Conservation (phyloP, 1,139 yeast species). For the Insectozyma bohioensis region DNA sequence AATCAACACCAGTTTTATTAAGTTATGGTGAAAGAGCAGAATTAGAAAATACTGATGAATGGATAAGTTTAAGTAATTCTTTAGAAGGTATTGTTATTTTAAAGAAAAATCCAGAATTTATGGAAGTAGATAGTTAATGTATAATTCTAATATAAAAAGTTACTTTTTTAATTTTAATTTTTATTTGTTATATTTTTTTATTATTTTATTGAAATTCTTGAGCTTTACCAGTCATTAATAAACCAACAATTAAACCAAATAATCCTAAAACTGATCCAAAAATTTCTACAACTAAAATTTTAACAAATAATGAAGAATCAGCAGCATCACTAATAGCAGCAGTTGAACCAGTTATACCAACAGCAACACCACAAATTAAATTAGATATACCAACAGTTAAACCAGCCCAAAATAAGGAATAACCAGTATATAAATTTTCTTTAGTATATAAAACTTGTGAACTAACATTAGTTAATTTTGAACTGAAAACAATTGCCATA, state of each 20-base stretch:
- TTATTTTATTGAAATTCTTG: constrained; percentile 65
- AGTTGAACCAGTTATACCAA: constrained; percentile 96
- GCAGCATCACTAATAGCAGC: constrained; percentile 99
- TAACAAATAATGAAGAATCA: constrained; percentile 90
- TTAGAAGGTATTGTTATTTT: constrained; percentile 93
- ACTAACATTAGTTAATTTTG: constrained; percentile 79
- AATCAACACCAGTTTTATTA: constrained; percentile 91
- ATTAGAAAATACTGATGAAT: constrained; percentile 85
- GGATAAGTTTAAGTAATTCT: constrained; percentile 75
- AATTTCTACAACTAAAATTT: constrained; percentile 94
- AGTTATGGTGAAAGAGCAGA: constrained; percentile 97
- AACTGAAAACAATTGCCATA: constrained; percentile 95
- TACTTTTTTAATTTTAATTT: too few species aligned
- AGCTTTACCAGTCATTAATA: constrained; percentile 96
- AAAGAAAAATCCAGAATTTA: constrained; percentile 84
- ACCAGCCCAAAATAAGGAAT: constrained; percentile 97
- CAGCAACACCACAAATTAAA: constrained; percentile 95
- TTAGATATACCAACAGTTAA: constrained; percentile 92
- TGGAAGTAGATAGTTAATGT: constrained; percentile 57
- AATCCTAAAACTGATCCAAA: constrained; percentile 95
- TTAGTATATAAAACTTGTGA: constrained; percentile 64
- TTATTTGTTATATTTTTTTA: too few species aligned
- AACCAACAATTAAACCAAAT: constrained; percentile 92
- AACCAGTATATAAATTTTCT: constrained; percentile 90
- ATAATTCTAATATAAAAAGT: too few species aligned